Percentiles rank a stretch among this genome's conserved stretches.
phyloP scores from a whole-genome alignment of 768 basidiomycete species.

The Kwoniella shandongensis region DNA sequence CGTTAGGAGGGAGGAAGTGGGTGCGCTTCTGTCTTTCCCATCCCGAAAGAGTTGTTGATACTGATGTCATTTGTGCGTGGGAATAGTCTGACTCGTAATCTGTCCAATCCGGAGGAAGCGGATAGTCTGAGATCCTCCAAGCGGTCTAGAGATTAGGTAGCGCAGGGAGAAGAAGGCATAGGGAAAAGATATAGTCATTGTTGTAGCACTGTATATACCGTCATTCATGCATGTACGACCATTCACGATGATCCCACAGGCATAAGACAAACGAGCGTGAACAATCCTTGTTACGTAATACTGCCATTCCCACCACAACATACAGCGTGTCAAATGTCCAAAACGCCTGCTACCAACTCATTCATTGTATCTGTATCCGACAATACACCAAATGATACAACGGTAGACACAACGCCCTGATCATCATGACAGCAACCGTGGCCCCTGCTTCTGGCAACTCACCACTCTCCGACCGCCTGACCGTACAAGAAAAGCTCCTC shows the following conservation, averaged over 20 bases:
- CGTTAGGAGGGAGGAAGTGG: slow-evolving; percentile 16
- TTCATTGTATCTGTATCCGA: no score
- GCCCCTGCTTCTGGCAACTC: background rate
- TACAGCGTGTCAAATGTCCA: no score
- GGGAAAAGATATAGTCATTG: no score
- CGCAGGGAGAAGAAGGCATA: background rate
- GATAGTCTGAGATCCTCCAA: slow-evolving; percentile 6
- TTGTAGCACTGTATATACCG: no score
- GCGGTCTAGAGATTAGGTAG: slow-evolving; percentile 5
- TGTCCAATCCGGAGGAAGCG: slow-evolving; percentile 14
- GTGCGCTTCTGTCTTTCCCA: slow-evolving; percentile 11
- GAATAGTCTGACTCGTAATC: slow-evolving; percentile 14
- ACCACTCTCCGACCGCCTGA: slow-evolving; percentile 17
- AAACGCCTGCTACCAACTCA: no score
- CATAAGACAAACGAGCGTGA: no score
- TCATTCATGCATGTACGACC: no score
- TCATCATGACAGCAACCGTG: slow-evolving; percentile 1
- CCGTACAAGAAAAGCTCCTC: slow-evolving; percentile 67
- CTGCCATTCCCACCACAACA: no score
- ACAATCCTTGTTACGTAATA: no score
- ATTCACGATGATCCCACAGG: no score
- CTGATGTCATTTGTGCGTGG: background rate
- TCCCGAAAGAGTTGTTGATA: background rate
- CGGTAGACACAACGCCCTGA: background rate
- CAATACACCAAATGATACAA: background rate